Conservation (phyloP, 2,329 filamentous ascomycete genomes). For the Daldinia sp. region DNA sequence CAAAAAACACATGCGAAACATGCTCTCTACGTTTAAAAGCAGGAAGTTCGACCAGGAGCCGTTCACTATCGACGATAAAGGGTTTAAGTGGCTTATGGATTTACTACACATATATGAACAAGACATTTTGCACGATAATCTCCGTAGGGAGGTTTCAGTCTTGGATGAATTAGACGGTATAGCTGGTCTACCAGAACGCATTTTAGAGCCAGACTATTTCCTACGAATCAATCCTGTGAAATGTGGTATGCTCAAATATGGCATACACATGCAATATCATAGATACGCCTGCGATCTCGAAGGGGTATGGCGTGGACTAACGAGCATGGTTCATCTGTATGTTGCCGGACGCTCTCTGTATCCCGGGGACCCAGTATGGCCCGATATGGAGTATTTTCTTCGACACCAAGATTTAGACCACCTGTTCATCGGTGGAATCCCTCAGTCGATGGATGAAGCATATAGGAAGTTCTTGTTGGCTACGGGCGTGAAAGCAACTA, state of each 20-base stretch:
- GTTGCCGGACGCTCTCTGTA: not conserved
- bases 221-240: not conserved
- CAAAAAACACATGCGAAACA: not conserved
- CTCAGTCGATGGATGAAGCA: not conserved
- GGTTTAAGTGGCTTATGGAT: not conserved
- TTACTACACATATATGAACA: too few relatives aligned
- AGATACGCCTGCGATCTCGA: not conserved
- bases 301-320: not conserved
- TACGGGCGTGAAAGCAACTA: not conserved
- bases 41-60: not conserved
- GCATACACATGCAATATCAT: not conserved
- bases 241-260: not conserved
- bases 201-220: not conserved
- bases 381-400: conserved; percentile 1
- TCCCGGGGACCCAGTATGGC: not conserved
- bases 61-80: not conserved
- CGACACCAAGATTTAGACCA: not conserved
- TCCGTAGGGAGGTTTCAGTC: not conserved
- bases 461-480: not conserved
- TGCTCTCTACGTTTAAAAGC: not conserved
- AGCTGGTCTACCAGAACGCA: not conserved
- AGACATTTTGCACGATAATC: not conserved
- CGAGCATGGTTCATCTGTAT: not conserved
- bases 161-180: not conserved
- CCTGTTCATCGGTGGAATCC: not conserved